Evolutionary conservation across 2,329 filamentous ascomycete genomes (phyloP).

Genomic region (Cordyceps fumosorosea): DNA sequence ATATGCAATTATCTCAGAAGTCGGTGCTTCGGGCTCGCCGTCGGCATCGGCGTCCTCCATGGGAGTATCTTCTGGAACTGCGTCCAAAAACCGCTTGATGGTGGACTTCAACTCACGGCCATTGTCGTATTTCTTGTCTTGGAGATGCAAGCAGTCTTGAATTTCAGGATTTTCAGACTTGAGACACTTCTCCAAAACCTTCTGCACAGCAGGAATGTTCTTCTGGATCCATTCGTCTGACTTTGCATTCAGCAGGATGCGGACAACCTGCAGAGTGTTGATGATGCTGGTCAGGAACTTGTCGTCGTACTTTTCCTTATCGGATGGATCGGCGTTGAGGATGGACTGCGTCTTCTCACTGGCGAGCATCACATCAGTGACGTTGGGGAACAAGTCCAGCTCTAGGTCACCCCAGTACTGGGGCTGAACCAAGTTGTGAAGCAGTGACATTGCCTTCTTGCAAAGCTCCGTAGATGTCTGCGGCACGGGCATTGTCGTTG

Average conservation of each 20-base stretch:
- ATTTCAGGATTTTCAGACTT: conserved; percentile 86
- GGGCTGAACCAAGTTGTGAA: conserved; percentile 78
- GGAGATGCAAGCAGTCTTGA: conserved; percentile 81
- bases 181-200: conserved; percentile 81
- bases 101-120: conserved; percentile 66
- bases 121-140: conserved; percentile 63
- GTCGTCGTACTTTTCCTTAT: conserved; percentile 70
- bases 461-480: conserved; percentile 67
- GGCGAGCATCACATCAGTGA: conserved; percentile 77
- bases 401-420: conserved; percentile 90
- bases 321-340: conserved; percentile 51
- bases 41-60: conserved; percentile 78
- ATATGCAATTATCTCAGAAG: conserved; percentile 80
- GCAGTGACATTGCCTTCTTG: conserved; percentile 73
- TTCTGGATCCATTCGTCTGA: conserved; percentile 83
- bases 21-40: conserved; percentile 71
- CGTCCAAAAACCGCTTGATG: conserved; percentile 76
- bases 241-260: conserved; percentile 82
- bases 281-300: conserved; percentile 83
- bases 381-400: conserved; percentile 83
- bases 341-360: conserved; percentile 66
- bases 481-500: conserved; percentile 39
- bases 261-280: conserved; percentile 88
- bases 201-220: conserved; percentile 72
- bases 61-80: conserved; percentile 68